Evolutionary conservation across 2,329 filamentous ascomycete species (phyloP), one percentile per base, ranked within the genome.

Genomic region (Aureobasidium sp.): DNA sequence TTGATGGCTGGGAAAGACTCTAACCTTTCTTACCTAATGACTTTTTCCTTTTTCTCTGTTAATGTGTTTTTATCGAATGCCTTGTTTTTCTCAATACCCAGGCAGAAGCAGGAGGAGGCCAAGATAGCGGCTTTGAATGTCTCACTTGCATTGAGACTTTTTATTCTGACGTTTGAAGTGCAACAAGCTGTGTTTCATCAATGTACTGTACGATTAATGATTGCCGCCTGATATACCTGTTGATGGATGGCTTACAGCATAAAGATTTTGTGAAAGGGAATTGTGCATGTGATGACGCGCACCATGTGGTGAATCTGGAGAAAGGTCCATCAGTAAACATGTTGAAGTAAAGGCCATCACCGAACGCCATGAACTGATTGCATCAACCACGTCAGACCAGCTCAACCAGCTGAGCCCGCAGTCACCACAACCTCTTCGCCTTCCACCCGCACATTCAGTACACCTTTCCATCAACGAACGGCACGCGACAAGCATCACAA

Each of bases 81-180:
- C 13, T 25, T 36, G 11, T 34, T 51, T 51, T 50, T 51, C 39
- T 53, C 48, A 51, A 60, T 60, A 60, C 57, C 57, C 57, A 36
- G 29, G 39, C 27, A 44, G 39, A 45, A 57, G 16, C 14, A 55
- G 51, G 51, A 57, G 53, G 36, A 42, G 5, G 34, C 44, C 5
- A 41, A 42, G 53, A 54, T 54, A 29, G 50, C 27, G 42, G 27
- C 42, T 30, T 41, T 29, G 36, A 54, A 30, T 42, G 36, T 54
- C 50, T 54, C 32, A 11, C 11, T 30, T 42, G 6, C 5, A 54
- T 30, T 37, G 48, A 51, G 48, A 29, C 48, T 37, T 37, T 37
- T 34, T 2, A 3, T 34, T 34, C 9, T 34, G 2, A 9, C 9
- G 32, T 9, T 34, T 34, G 32, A 10, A 37, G 34, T 37, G 34